Percentiles rank a stretch among this genome's conserved stretches.
These are phyloP conservation scores for Scedosporium apiospermum DNA, from an alignment of 2,329 filamentous ascomycete species.

Conservation along the genomic window DNA sequence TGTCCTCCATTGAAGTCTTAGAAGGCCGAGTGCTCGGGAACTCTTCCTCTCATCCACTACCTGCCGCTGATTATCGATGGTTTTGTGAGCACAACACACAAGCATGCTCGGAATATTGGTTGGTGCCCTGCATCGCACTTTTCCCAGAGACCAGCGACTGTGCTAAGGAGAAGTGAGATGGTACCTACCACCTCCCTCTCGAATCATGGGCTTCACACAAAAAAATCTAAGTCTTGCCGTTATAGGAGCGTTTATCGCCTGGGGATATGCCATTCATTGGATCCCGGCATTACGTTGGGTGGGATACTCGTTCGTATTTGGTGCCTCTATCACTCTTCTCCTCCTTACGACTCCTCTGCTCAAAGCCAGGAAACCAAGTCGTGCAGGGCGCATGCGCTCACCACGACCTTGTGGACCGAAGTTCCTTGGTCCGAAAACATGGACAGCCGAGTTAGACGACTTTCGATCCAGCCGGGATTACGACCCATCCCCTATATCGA, in stretches of 20 bases:
- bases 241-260: constrained; percentile 68
- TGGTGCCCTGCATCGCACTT: no score
- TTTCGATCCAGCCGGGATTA: constrained; percentile 60
- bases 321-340: constrained; percentile 47
- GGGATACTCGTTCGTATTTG: constrained; percentile 72
- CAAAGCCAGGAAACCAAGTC: constrained; percentile 46
- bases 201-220: background rate
- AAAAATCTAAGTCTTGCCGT: constrained; percentile 51
- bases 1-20: no score
- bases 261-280: constrained; percentile 79
- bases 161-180: no score
- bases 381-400: constrained; percentile 26
- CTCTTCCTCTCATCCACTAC: no score
- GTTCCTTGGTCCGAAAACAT: constrained; percentile 54
- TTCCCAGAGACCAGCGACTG: no score
- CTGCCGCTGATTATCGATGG: no score
- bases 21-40: no score
- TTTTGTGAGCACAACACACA: no score
- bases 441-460: constrained; percentile 60
- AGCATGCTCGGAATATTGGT: no score
- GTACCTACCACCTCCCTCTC: no score
- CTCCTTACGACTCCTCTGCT: constrained; percentile 48
- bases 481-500: constrained; percentile 59
- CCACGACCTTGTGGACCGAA: constrained; percentile 35
- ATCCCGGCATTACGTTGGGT: constrained; percentile 74